Percentiles rank a stretch among this genome's conserved stretches.
Conservation (phyloP, 495 filamentous ascomycete genomes). For the Terfezia boudieri region DNA sequence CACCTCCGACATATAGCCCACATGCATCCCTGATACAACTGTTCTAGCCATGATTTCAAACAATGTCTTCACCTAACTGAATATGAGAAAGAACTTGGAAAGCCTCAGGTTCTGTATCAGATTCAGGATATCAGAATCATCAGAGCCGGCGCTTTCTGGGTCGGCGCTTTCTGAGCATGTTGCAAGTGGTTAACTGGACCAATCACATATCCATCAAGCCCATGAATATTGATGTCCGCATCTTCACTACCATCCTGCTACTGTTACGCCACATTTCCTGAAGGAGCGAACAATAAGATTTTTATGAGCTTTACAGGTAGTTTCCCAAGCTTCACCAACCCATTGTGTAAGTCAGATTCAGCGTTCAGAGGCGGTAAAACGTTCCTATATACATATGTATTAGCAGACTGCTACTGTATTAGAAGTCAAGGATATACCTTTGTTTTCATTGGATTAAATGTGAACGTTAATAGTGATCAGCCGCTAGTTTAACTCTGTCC, state of each 20-base stretch:
- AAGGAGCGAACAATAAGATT: constrained; percentile 3
- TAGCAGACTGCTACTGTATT: neutral
- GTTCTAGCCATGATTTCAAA: too few relatives aligned
- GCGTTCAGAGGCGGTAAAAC: neutral
- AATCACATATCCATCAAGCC: neutral
- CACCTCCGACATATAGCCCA: too few relatives aligned
- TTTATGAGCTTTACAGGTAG: neutral
- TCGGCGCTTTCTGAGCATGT: too few relatives aligned
- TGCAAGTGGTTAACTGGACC: neutral
- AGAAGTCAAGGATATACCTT: neutral
- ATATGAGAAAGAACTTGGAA: too few relatives aligned
- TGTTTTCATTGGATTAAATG: neutral
- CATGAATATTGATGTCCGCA: constrained; percentile 2
- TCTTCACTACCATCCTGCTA: constrained; percentile 4
- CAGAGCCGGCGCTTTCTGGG: too few relatives aligned
- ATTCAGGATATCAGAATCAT: too few relatives aligned
- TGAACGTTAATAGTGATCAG: neutral
- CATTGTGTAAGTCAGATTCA: neutral
- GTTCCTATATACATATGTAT: neutral
- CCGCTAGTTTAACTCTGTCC: neutral
- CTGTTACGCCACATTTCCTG: constrained; percentile 1
- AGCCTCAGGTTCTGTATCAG: too few relatives aligned
- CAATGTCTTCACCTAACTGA: too few relatives aligned
- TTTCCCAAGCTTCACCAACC: constrained; percentile 1
- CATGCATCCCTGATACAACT: too few relatives aligned